Evolutionary conservation across 495 filamentous ascomycete genomes (phyloP).

Genomic region (Pyrenula aspistea): DNA sequence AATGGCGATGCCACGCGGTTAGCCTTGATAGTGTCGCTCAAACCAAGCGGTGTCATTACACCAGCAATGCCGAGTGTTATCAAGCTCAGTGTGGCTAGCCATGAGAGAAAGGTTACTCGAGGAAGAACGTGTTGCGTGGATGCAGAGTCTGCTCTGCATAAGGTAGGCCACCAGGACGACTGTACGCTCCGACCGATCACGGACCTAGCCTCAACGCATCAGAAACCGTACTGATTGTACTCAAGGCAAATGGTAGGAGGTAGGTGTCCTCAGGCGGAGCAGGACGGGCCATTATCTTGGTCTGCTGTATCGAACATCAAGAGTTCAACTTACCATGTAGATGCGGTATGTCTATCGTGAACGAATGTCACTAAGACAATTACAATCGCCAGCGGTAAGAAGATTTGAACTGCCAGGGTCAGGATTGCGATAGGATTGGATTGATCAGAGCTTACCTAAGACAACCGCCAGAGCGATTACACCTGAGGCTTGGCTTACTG

Average conservation of each 20-base stretch:
- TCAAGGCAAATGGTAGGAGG: not conserved
- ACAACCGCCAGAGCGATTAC: not conserved
- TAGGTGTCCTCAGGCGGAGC: not conserved
- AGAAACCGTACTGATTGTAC: not conserved
- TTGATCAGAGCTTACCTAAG: not conserved
- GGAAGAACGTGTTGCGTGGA: slow-evolving; percentile 3
- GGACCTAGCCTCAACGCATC: not conserved
- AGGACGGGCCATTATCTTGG: not conserved
- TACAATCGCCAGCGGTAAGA: not conserved
- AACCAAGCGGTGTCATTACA: slow-evolving; percentile 20
- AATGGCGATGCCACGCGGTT: not conserved
- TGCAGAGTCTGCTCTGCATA: slow-evolving; percentile 13
- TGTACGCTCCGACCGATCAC: slow-evolving; percentile 11
- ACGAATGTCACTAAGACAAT: not conserved
- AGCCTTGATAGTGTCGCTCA: slow-evolving; percentile 12
- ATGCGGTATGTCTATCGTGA: not conserved
- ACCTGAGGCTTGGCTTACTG: not conserved
- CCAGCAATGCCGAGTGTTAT: slow-evolving; percentile 8
- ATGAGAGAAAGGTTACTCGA: slow-evolving; percentile 2
- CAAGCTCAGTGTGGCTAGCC: slow-evolving; percentile 4
- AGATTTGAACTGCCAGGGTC: not conserved
- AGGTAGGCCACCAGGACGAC: slow-evolving; percentile 14
- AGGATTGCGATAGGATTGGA: not conserved
- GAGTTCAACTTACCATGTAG: not conserved
- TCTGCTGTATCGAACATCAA: not conserved